Base-by-base conservation (phyloP, 1,284 basidiomycete genomes). In the Leccinum huronense region DNA sequence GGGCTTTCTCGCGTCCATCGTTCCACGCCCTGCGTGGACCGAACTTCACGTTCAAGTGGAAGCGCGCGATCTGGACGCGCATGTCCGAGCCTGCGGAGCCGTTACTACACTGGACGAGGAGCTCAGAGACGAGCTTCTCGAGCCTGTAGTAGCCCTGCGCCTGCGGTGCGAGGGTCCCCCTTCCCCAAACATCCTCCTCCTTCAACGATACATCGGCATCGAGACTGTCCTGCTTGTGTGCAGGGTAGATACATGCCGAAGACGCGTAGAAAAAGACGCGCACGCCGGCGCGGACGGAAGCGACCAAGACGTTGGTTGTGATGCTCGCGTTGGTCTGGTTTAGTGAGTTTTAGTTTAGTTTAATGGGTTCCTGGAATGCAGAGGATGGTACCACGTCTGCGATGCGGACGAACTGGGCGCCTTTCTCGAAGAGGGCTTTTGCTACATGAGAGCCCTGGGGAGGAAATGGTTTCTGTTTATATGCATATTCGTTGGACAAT, bases 241-340 rank as follows among this genome's bases (percentile, higher is more conserved):
- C 76, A 0, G 84, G 84, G 69, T 87, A 87, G 11, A 86, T 81
- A 64, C 86, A 86, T 0, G 84, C 86, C 0, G 84, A 86, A 3
- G 85, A 87, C 0, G 86, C 84, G 61, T 79, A 86, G 68, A 86
- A 76, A 69, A 87, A 83, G 11, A 69, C 68, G 56, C 75, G 69
- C 7, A 84, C 81, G 9, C 77, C 76, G 10, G 77, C 77, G 11
- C 71, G 68, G 33, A 76, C 61, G 51, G 77, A 77, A 0, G 83
- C 81, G 5, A 69, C 56, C 31, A 87, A 68, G 34, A 86, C 59
- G 63, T 85, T 84, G 8, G 76, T 59, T 0, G 81, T 83, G 79
- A 87, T 86, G 2, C 64, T 34, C 40, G 83, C 78, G 65, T 87
- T 87, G 45, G 81, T 77, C 6, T 69, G 63, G 23, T 23, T 23